These are phyloP conservation scores for Talaromyces sp. DNA, from an alignment of 2,329 filamentous ascomycete genomes.

Conservation along the genomic window DNA sequence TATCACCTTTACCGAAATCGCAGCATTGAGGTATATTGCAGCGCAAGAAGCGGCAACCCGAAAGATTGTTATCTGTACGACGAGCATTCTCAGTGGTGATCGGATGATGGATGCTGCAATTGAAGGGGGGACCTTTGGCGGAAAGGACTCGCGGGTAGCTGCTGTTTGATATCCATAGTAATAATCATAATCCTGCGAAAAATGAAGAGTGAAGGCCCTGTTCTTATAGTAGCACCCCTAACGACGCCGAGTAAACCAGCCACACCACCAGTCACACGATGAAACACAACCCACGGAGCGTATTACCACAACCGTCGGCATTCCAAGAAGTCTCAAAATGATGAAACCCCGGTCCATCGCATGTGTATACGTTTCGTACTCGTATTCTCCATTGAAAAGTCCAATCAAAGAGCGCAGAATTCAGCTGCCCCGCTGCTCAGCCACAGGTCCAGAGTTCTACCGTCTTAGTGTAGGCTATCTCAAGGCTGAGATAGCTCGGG, in stretches of 20 bases:
- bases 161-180: not conserved
- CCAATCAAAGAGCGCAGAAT: not conserved
- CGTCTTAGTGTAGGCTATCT: not conserved
- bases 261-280: not conserved
- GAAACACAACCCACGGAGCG: not conserved
- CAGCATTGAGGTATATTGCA: constrained; percentile 85
- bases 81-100: constrained; percentile 84
- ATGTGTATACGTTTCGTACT: not conserved
- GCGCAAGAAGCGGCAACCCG: constrained; percentile 66
- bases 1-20: constrained; percentile 93
- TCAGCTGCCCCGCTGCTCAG: constrained; percentile 17
- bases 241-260: not conserved
- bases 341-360: not conserved
- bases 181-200: not conserved
- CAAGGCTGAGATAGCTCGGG: not conserved
- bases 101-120: constrained; percentile 82
- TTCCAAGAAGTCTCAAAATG: too few species aligned
- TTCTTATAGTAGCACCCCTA: not conserved
- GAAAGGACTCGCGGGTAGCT: not conserved
- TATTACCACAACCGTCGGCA: not conserved
- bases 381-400: not conserved
- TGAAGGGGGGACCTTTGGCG: constrained; percentile 63
- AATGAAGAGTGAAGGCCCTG: not conserved
- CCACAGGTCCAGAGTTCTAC: constrained; percentile 8
- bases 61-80: constrained; percentile 88